These are phyloP conservation scores for Phytophthora vignae DNA, from an alignment of 352 stramenopile genomes.

Conservation along the genomic window DNA sequence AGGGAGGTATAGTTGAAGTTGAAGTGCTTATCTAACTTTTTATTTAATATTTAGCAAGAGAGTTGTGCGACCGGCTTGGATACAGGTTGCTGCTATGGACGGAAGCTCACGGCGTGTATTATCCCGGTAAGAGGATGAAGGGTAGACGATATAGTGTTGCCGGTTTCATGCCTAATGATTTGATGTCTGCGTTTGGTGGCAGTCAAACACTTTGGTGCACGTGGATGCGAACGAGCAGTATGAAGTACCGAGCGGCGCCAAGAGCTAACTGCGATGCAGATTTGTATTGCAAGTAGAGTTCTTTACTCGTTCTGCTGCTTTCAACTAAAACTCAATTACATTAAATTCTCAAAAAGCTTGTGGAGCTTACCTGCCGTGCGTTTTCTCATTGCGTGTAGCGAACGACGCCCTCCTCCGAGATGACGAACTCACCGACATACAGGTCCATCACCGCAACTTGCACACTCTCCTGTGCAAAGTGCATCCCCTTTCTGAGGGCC, in stretches of 20 bases:
- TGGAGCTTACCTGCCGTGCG: neutral
- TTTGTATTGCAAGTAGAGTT: neutral
- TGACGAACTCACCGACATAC: constrained; percentile 13
- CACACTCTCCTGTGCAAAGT: constrained; percentile 4
- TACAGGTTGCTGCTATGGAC: constrained; percentile 92
- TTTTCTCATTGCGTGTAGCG: neutral
- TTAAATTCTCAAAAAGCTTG: neutral
- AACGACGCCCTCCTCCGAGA: constrained; percentile 20
- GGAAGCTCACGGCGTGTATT: constrained; percentile 86
- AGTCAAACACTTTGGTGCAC: constrained; percentile 48
- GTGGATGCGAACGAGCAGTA: constrained; percentile 48
- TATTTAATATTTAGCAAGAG: constrained; percentile 57
- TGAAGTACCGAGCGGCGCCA: constrained; percentile 37
- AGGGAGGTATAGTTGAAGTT: neutral
- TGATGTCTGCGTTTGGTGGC: constrained; percentile 8
- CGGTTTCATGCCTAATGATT: neutral
- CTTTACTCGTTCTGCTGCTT: neutral
- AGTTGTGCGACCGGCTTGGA: constrained; percentile 92
- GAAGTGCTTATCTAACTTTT: neutral
- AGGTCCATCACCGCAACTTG: constrained; percentile 3
- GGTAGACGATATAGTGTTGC: neutral
- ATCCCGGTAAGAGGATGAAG: constrained; percentile 64
- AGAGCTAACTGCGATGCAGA: constrained; percentile 12
- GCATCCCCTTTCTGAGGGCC: neutral
- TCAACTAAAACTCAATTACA: neutral